phyloP scores from a whole-genome alignment of 2,329 filamentous ascomycete species.

The Claviceps pusilla region DNA sequence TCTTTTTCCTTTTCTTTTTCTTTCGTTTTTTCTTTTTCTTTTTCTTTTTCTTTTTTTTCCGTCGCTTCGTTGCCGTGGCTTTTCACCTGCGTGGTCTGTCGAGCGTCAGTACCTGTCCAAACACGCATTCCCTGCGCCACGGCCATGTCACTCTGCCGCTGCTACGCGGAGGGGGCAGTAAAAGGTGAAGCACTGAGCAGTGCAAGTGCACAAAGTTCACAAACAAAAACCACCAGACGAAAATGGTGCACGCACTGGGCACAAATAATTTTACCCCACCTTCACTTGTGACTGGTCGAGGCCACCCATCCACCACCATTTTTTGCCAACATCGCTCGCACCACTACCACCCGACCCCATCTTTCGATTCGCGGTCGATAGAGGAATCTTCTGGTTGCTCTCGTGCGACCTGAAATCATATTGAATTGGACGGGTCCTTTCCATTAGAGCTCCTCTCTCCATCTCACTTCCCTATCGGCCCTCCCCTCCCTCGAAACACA shows the following conservation, averaged over 20 bases:
- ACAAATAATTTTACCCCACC: conserved; percentile 8
- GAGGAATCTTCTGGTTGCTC: not conserved
- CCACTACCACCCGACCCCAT: conserved; percentile 1
- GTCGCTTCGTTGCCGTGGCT: not conserved
- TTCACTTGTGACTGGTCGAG: conserved; percentile 5
- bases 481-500: not conserved
- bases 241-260: not conserved
- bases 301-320: not conserved
- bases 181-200: not conserved
- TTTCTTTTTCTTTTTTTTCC: not conserved
- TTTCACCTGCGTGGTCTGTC: not conserved
- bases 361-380: not conserved
- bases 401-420: not conserved
- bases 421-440: not conserved
- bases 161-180: too few species aligned
- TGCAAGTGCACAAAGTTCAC: not conserved
- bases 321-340: conserved; percentile 2
- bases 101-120: not conserved
- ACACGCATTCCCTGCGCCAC: not conserved
- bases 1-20: not conserved
- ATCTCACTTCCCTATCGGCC: not conserved
- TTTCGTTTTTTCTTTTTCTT: not conserved
- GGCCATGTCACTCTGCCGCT: not conserved
- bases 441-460: not conserved
- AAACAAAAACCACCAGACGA: not conserved